Conservation (phyloP, 78 protist genomes). For the Mastigamoeba balamuthi region DNA sequence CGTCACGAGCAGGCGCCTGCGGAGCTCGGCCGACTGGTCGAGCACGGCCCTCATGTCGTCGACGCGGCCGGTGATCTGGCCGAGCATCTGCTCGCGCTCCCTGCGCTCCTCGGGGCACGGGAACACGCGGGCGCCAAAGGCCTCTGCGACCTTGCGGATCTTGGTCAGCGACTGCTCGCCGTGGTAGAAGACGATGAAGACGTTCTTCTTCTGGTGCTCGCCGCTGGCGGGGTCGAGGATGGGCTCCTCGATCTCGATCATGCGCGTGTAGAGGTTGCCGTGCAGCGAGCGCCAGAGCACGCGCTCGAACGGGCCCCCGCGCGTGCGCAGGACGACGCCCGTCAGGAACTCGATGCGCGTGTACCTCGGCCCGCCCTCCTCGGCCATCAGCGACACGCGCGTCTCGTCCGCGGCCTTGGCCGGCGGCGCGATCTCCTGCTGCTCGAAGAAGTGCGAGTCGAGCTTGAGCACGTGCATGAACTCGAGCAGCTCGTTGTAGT, state of each 20-base stretch:
- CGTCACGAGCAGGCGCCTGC: not conserved
- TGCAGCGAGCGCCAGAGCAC: slow-evolving; percentile 46
- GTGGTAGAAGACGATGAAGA: slow-evolving; percentile 33
- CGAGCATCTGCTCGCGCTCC: not conserved
- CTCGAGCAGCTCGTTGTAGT: slow-evolving; percentile 13
- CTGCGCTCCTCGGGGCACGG: slow-evolving; percentile 15
- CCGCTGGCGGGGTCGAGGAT: not conserved
- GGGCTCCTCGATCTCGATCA: not conserved
- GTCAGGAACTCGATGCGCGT: slow-evolving; percentile 1
- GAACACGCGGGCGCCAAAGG: slow-evolving; percentile 38
- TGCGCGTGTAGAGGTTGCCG: slow-evolving; percentile 46
- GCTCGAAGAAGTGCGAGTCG: slow-evolving; percentile 10
- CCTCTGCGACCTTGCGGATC: slow-evolving; percentile 38
- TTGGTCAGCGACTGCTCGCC: slow-evolving; percentile 20
- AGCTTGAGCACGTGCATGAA: not conserved
- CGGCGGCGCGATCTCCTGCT: not conserved
- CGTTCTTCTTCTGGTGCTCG: slow-evolving; percentile 3
- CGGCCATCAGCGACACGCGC: slow-evolving; percentile 60
- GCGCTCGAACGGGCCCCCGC: slow-evolving; percentile 17
- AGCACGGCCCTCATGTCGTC: slow-evolving; percentile 7
- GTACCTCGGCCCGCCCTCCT: slow-evolving; percentile 28
- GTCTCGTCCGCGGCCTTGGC: not conserved
- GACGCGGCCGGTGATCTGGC: not conserved
- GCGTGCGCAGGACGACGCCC: slow-evolving; percentile 12
- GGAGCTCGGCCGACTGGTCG: not conserved